phyloP scores from a whole-genome alignment of 306 rosid species.

The Cucurbita moschata region DNA sequence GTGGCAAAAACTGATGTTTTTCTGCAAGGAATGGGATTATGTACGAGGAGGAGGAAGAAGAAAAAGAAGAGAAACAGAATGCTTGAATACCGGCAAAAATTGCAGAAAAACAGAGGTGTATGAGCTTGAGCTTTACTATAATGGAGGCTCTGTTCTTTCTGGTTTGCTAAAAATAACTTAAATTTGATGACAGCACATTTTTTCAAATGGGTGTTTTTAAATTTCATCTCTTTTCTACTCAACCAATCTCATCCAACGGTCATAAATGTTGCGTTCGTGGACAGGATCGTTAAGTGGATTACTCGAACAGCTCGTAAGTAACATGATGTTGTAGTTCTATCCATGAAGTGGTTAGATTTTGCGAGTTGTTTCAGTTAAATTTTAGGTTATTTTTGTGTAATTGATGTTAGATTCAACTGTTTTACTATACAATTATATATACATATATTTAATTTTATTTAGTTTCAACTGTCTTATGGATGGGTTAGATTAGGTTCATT shows the following conservation, averaged over 20 bases:
- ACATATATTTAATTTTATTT: too few species aligned
- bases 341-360: too few species aligned
- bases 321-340: too few species aligned
- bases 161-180: neutral
- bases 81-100: conserved; percentile 36
- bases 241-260: neutral
- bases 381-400: too few species aligned
- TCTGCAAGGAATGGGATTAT: conserved; percentile 1
- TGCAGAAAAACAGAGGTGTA: conserved; percentile 18
- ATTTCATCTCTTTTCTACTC: neutral
- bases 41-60: neutral
- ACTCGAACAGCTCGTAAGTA: too few species aligned
- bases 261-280: too few species aligned
- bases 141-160: neutral
- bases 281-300: too few species aligned
- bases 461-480: too few species aligned
- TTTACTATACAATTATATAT: too few species aligned
- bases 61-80: neutral
- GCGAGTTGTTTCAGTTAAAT: too few species aligned
- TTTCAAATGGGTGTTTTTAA: neutral
- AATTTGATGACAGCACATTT: neutral
- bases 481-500: too few species aligned
- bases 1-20: neutral
- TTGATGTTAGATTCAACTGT: too few species aligned
- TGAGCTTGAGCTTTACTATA: neutral